These are phyloP conservation scores for Pseudopithomyces chartarum DNA, from an alignment of 2,329 filamentous ascomycete species.

Conservation along the genomic window DNA sequence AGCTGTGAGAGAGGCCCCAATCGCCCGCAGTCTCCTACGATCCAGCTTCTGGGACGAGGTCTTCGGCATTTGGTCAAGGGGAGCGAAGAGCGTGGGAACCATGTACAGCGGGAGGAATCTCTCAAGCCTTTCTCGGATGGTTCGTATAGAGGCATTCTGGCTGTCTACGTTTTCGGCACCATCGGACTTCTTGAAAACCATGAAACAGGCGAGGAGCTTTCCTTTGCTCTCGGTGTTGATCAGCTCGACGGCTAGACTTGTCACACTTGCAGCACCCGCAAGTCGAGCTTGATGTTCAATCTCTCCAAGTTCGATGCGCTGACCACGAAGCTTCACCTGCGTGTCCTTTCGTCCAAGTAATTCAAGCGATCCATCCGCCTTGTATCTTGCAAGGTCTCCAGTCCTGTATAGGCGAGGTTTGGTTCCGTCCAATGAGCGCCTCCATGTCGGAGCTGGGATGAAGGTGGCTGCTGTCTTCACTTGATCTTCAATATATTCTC, in stretches of 20 bases:
- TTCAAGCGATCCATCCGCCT: background rate
- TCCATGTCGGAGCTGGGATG: background rate
- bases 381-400: background rate
- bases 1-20: too few species aligned
- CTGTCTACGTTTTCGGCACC: too few species aligned
- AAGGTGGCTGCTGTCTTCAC: background rate
- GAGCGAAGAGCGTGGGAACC: too few species aligned
- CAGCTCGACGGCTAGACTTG: background rate
- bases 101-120: too few species aligned
- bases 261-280: background rate
- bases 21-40: too few species aligned
- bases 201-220: too few species aligned
- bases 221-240: background rate
- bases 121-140: too few species aligned
- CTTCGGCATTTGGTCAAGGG: too few species aligned
- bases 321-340: background rate
- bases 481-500: background rate
- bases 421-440: background rate
- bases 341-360: background rate
- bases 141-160: too few species aligned
- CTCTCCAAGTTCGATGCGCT: background rate
- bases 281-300: background rate
- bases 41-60: too few species aligned
- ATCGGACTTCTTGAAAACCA: too few species aligned
- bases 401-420: background rate